A percentile compares a stretch with the other conserved stretches of the same genome.
phyloP scores from a whole-genome alignment of 306 rosid species.

The Lupinus albus region DNA sequence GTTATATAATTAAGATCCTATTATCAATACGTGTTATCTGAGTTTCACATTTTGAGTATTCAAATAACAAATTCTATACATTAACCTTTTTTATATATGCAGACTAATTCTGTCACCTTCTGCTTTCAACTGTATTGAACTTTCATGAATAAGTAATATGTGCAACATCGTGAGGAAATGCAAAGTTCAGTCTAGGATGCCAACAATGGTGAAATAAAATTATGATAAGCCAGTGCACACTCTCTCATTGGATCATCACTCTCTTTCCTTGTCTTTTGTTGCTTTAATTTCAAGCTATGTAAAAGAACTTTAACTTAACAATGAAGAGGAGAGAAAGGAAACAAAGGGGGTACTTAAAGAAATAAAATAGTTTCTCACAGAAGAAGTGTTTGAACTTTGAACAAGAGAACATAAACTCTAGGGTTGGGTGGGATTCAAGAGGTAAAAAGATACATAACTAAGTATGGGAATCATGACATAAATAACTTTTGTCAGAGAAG shows the following conservation, averaged over 20 bases:
- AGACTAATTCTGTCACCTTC: too few relatives aligned
- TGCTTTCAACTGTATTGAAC: slow-evolving; percentile 10
- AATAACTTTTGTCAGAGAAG: slow-evolving; percentile 51
- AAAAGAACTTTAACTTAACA: slow-evolving; percentile 36
- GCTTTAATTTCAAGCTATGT: slow-evolving; percentile 35
- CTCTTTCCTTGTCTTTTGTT: slow-evolving; percentile 42
- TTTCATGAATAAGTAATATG: slow-evolving; percentile 50
- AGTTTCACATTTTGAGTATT: too few relatives aligned
- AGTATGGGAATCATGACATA: slow-evolving; percentile 48
- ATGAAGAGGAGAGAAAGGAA: slow-evolving; percentile 7
- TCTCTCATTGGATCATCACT: slow-evolving; percentile 48
- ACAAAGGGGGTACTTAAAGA: neutral
- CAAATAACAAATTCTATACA: too few relatives aligned
- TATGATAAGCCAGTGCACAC: slow-evolving; percentile 41
- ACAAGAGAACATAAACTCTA: slow-evolving; percentile 34
- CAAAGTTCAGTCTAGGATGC: slow-evolving; percentile 37
- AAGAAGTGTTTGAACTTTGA: slow-evolving; percentile 3
- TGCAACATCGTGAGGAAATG: slow-evolving; percentile 48
- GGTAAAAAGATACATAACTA: slow-evolving; percentile 25
- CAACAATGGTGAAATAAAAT: slow-evolving; percentile 40
- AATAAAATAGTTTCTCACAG: neutral
- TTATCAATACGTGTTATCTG: too few relatives aligned
- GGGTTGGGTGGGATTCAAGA: slow-evolving; percentile 43
- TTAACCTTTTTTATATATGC: too few relatives aligned
- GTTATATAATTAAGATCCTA: too few relatives aligned